Base-by-base conservation (phyloP, 2,329 filamentous ascomycete genomes). In the Davidsoniella virescens region DNA sequence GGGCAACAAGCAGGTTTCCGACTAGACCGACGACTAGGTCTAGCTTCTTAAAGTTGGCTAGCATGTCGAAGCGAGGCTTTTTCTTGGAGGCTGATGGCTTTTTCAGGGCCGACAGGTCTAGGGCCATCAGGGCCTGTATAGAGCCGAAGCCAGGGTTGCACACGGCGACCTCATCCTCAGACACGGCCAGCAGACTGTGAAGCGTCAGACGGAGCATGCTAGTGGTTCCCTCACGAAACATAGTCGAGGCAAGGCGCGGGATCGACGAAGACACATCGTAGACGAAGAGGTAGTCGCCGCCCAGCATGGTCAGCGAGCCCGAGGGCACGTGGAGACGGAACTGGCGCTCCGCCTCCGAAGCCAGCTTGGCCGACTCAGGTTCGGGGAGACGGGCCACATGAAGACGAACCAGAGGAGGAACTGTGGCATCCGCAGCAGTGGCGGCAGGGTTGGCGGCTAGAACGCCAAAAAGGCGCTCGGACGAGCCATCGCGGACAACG, bases 141-240 rank as follows among this genome's bases (percentile, higher is more conserved):
- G 75, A 78, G 26, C 67, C 73, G 60, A 79, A 87, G 53, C 80
- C 75, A 33, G 81, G 76, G 62, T 87, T 86, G 60, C 82, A 83
- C 12, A 85, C 68, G 40, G 67, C 70, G 39, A 83, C 72, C 0
- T 70, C 68, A 8, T 69, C 64, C 0, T 69, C 58, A 0, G 78
- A 78, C n/a, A 75, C 69, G 1, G 76, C 71, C 42, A 88, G 68
- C 1, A 85, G 62, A 4, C 82, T 76, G 6, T 81, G 77, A 51
- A 73, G 75, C 6, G 81, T 84, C 0, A 87, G 65, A 5, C 80
- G 73, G 5, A 82, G 60, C 57, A 86, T 84, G 2, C 80, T 82
- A 17, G 69, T 67, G 2, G 78, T 67, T 1, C 66, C 70, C 4
- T 70, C 64, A 39, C 73, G 65, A 5, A 69, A 63, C 23, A 81